Evolutionary conservation across 2,329 filamentous ascomycete species (phyloP).

Genomic region (Chaetothyriales sp.): DNA sequence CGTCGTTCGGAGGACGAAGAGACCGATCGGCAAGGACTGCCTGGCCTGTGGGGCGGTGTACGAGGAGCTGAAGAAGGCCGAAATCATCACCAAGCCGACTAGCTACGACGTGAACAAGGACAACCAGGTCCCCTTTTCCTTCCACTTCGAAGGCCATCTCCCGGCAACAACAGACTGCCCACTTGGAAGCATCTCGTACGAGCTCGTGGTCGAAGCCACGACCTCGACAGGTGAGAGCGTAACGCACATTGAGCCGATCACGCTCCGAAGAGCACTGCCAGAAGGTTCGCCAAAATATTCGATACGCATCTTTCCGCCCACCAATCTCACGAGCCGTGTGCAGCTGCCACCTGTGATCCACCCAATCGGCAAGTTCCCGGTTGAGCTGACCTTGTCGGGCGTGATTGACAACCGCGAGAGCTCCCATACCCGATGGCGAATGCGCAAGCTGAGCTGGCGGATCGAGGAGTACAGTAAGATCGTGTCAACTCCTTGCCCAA

Average conservation of each 20-base stretch:
- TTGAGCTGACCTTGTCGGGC: conserved; percentile 74
- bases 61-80: conserved; percentile 66
- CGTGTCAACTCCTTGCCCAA: conserved; percentile 63
- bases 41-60: conserved; percentile 57
- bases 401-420: conserved; percentile 58
- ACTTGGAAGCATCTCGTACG: conserved; percentile 63
- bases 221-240: conserved; percentile 48
- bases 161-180: conserved; percentile 67
- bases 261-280: conserved; percentile 66
- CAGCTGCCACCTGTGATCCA: conserved; percentile 73
- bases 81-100: conserved; percentile 49
- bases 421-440: conserved; percentile 67
- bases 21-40: conserved; percentile 69
- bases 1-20: conserved; percentile 61
- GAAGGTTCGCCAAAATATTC: conserved; percentile 74
- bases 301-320: conserved; percentile 88
- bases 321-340: conserved; percentile 77
- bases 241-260: conserved; percentile 53
- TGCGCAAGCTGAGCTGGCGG: conserved; percentile 85
- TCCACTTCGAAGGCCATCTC: conserved; percentile 71
- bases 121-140: conserved; percentile 79
- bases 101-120: conserved; percentile 37
- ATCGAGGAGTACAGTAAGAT: conserved; percentile 78
- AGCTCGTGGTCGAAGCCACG: conserved; percentile 55
- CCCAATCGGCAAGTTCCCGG: conserved; percentile 67